Evolutionary conservation across 2,329 filamentous ascomycete genomes (phyloP).

Genomic region (Talaromyces verruculosus): DNA sequence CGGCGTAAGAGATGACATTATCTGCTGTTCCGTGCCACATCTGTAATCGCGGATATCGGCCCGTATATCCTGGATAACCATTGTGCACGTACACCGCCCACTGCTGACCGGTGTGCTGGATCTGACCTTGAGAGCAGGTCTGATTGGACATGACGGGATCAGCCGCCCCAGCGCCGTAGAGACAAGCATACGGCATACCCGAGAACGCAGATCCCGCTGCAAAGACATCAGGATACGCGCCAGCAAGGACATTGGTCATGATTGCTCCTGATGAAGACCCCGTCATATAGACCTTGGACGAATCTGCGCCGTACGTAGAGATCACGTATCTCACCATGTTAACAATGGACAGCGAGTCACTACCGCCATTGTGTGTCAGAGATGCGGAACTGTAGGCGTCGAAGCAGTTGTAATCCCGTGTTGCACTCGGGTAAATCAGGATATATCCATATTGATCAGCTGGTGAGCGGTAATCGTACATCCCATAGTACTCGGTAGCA

Average conservation of each 20-base stretch:
- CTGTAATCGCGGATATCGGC: slow-evolving; percentile 12
- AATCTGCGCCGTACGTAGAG: slow-evolving; percentile 12
- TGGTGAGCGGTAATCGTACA: slow-evolving; percentile 11
- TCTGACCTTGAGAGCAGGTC: slow-evolving; percentile 12
- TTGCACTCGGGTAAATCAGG: slow-evolving; percentile 8
- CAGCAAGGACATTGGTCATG: slow-evolving; percentile 19
- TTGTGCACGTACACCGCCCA: slow-evolving; percentile 16
- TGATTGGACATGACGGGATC: slow-evolving; percentile 10
- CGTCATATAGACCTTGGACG: slow-evolving; percentile 18
- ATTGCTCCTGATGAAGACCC: slow-evolving; percentile 19
- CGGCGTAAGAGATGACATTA: slow-evolving; percentile 1
- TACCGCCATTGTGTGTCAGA: slow-evolving; percentile 5
- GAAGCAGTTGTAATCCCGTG: slow-evolving; percentile 9
- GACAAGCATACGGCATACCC: slow-evolving; percentile 15
- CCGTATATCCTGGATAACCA: slow-evolving; percentile 15
- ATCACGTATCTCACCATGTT: slow-evolving; percentile 19
- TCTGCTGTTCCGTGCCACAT: slow-evolving; percentile 18
- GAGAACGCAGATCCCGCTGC: slow-evolving; percentile 13
- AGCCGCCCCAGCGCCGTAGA: slow-evolving; percentile 1
- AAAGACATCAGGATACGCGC: slow-evolving; percentile 18
- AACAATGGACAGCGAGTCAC: slow-evolving; percentile 6
- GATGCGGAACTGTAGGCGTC: slow-evolving; percentile 7
- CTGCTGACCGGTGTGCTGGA: background rate
- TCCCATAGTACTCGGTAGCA: slow-evolving; percentile 7
- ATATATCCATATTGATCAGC: slow-evolving; percentile 15